These are phyloP conservation scores for Ceratocystis cubensis DNA, from an alignment of 2,329 filamentous ascomycete genomes.

Conservation along the genomic window DNA sequence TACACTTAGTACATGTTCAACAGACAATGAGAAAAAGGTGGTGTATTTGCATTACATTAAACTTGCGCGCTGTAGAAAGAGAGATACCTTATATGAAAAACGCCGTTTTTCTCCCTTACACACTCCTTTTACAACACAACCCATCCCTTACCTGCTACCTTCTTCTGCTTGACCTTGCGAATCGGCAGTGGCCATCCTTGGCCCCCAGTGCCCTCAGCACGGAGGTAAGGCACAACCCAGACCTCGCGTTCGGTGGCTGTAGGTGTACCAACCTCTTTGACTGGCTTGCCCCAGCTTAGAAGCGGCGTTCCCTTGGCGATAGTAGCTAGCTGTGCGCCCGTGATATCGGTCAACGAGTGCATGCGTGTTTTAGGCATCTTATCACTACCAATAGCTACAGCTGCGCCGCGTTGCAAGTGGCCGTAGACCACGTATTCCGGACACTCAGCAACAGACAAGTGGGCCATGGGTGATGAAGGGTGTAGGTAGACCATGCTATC, in stretches of 20 bases:
- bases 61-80: not conserved
- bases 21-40: not conserved
- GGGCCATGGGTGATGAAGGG: conserved; percentile 67
- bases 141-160: conserved; percentile 62
- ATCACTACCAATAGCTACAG: conserved; percentile 31
- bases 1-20: not conserved
- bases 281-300: conserved; percentile 74
- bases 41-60: not conserved
- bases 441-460: conserved; percentile 56
- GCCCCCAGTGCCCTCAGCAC: conserved; percentile 52
- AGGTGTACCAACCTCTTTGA: conserved; percentile 58
- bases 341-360: conserved; percentile 73
- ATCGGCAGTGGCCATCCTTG: conserved; percentile 75
- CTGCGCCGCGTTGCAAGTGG: conserved; percentile 59
- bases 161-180: conserved; percentile 72
- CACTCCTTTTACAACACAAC: conserved; percentile 40
- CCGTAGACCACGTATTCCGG: conserved; percentile 82
- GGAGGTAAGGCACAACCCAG: conserved; percentile 68
- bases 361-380: conserved; percentile 66
- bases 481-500: conserved; percentile 67
- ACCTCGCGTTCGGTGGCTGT: conserved; percentile 49
- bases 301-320: conserved; percentile 78
- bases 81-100: not conserved
- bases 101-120: not conserved
- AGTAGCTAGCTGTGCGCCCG: conserved; percentile 59